phyloP scores from a whole-genome alignment of 2,329 filamentous ascomycete species.

The Calonectria henricotiae region DNA sequence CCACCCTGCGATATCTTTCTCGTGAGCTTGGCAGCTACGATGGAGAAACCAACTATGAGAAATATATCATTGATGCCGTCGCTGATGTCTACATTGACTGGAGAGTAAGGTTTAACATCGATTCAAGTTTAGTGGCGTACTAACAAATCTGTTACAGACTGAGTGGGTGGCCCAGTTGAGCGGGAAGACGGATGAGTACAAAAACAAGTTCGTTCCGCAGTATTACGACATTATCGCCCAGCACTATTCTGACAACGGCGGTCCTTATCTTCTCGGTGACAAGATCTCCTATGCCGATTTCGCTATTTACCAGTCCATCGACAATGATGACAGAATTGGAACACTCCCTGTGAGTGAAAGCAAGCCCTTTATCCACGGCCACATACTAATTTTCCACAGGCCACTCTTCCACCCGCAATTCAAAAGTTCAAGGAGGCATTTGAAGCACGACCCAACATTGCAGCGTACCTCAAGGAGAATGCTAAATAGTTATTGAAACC shows the following conservation, averaged over 20 bases:
- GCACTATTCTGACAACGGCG: slow-evolving; percentile 53
- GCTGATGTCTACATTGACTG: slow-evolving; percentile 61
- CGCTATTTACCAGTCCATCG: slow-evolving; percentile 59
- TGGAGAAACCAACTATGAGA: slow-evolving; percentile 57
- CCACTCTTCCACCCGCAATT: slow-evolving; percentile 20
- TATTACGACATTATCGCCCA: slow-evolving; percentile 54
- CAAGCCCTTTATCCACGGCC: no score
- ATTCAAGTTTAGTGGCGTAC: rapidly evolving
- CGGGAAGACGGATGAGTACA: slow-evolving; percentile 53
- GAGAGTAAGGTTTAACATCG: slow-evolving; percentile 52
- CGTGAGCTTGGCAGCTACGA: slow-evolving; percentile 58
- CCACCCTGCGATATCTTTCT: slow-evolving; percentile 58
- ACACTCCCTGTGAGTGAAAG: slow-evolving; percentile 56
- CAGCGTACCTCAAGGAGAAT: slow-evolving; percentile 27
- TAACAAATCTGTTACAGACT: slow-evolving; percentile 28
- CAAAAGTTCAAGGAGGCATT: slow-evolving; percentile 32
- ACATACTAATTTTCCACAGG: slow-evolving; percentile 5
- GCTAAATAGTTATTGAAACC: slow-evolving; percentile 11
- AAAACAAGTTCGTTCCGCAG: slow-evolving; percentile 49
- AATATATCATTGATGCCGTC: slow-evolving; percentile 58
- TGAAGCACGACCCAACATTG: slow-evolving; percentile 34
- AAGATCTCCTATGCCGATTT: slow-evolving; percentile 60
- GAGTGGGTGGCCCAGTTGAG: slow-evolving; percentile 53
- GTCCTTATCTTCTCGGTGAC: slow-evolving; percentile 59
- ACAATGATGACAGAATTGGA: slow-evolving; percentile 57